A percentile compares a stretch with the other conserved stretches of the same genome.
Conservation (phyloP, 345 rosid species). For the Linum usitatissimum region DNA sequence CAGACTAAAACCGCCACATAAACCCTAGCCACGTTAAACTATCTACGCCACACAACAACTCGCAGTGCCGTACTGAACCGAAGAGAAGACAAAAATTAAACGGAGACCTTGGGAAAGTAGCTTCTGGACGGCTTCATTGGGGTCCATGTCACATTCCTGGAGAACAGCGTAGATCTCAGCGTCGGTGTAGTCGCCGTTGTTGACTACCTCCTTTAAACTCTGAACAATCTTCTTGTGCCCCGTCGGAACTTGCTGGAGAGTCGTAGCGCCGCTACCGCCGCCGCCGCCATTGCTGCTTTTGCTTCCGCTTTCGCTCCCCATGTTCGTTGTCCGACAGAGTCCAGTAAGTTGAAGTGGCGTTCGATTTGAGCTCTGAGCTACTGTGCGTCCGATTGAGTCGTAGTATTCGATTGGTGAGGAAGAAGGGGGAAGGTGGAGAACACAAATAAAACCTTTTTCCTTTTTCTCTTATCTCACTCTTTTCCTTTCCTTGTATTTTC, state of each 20-base stretch:
- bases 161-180: conserved; percentile 40
- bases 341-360: neutral
- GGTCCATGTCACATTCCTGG: conserved; percentile 40
- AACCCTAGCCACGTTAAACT: neutral
- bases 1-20: neutral
- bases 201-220: conserved; percentile 34
- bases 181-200: conserved; percentile 22
- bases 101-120: conserved; percentile 48
- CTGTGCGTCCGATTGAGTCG: neutral
- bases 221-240: conserved; percentile 25
- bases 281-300: conserved; percentile 11
- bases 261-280: conserved; percentile 3
- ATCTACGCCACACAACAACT: neutral
- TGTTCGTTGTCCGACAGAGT: neutral
- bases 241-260: conserved; percentile 16
- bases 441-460: neutral
- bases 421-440: neutral
- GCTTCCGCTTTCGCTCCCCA: conserved; percentile 22
- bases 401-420: neutral
- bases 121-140: conserved; percentile 35
- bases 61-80: neutral
- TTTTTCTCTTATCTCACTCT: neutral
- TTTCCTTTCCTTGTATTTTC: neutral
- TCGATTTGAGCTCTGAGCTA: neutral
- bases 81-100: neutral